Percentiles rank a stretch among this genome's conserved stretches.
These are phyloP conservation scores for Gossypium longicalyx DNA, from an alignment of 345 rosid genomes.

Conservation along the genomic window DNA sequence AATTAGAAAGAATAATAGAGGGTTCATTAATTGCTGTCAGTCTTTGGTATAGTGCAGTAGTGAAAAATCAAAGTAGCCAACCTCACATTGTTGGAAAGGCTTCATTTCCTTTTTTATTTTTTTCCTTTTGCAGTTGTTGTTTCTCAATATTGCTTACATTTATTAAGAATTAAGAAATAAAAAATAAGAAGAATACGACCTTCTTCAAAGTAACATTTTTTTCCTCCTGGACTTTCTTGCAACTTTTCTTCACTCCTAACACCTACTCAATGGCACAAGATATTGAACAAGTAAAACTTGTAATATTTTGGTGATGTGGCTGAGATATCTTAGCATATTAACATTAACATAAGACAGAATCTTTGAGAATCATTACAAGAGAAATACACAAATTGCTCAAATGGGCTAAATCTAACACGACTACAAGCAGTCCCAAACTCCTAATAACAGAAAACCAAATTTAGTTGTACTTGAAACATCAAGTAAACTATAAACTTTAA, in stretches of 20 bases:
- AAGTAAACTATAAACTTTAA: background rate
- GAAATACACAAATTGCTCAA: background rate
- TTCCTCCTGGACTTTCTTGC: background rate
- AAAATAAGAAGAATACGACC: background rate
- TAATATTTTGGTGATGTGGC: background rate
- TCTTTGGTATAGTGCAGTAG: background rate
- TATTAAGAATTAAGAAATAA: background rate
- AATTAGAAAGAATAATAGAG: background rate
- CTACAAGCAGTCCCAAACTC: background rate
- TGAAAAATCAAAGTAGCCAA: background rate
- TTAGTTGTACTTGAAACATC: background rate
- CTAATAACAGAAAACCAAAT: background rate
- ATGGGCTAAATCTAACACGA: background rate
- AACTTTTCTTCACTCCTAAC: conserved; percentile 1
- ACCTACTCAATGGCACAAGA: background rate
- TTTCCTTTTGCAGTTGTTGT: background rate
- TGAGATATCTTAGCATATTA: background rate
- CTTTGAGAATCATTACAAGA: background rate
- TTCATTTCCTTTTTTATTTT: background rate
- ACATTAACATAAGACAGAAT: background rate
- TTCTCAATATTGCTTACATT: background rate
- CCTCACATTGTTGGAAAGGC: background rate
- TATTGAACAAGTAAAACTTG: background rate
- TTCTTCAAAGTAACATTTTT: background rate
- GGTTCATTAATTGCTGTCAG: background rate